Evolutionary conservation across 169 alveolate genomes (phyloP).

Genomic region (Cryptosporidium felis): DNA sequence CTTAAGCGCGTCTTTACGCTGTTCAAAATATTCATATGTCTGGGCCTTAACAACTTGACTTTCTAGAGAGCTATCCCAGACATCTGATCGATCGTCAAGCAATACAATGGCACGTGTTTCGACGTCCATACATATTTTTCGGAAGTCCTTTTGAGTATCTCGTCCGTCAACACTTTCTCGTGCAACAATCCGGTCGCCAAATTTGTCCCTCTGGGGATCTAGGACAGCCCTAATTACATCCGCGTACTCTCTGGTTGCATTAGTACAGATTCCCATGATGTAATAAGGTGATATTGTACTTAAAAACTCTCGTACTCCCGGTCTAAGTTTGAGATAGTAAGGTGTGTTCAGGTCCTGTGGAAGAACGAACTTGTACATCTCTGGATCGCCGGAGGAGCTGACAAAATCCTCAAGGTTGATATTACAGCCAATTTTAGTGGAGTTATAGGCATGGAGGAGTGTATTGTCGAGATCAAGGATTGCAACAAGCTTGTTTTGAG

Average conservation of each 20-base stretch:
- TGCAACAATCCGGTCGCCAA: slow-evolving; percentile 89
- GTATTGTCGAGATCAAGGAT: slow-evolving; percentile 89
- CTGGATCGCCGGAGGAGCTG: slow-evolving; percentile 88
- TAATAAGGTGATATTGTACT: slow-evolving; percentile 85
- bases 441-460: slow-evolving; percentile 87
- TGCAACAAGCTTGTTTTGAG: slow-evolving; percentile 79
- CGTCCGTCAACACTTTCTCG: slow-evolving; percentile 84
- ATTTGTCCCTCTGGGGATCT: slow-evolving; percentile 88
- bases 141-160: slow-evolving; percentile 81
- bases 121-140: slow-evolving; percentile 83
- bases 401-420: slow-evolving; percentile 85
- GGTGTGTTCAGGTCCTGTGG: slow-evolving; percentile 84
- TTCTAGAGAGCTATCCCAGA: slow-evolving; percentile 88
- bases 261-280: slow-evolving; percentile 88
- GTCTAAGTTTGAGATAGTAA: slow-evolving; percentile 89
- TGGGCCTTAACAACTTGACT: slow-evolving; percentile 90
- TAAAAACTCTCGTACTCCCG: slow-evolving; percentile 87
- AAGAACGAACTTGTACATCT: slow-evolving; percentile 85
- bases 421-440: slow-evolving; percentile 83
- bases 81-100: slow-evolving; percentile 89
- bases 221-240: slow-evolving; percentile 89
- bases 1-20: slow-evolving; percentile 70
- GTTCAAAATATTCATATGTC: slow-evolving; percentile 88
- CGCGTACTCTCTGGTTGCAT: slow-evolving; percentile 92
- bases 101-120: slow-evolving; percentile 86